Evolutionary conservation across 2,329 filamentous ascomycete species (phyloP).

Genomic region (Aureobasidium sp.): DNA sequence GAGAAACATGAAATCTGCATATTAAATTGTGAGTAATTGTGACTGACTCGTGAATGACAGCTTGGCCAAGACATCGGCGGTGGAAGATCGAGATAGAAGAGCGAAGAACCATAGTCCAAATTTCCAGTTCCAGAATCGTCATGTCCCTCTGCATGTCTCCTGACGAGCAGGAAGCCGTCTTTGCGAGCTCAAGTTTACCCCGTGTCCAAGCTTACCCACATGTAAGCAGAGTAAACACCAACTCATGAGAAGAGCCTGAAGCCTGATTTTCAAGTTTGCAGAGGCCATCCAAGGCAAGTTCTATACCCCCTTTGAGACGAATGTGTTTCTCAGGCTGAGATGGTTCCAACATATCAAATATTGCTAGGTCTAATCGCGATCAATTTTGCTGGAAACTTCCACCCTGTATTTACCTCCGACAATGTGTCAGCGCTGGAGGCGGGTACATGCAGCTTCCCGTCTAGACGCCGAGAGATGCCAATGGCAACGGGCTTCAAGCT

Average conservation of each 20-base stretch:
- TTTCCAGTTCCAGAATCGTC: not conserved
- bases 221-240: too few relatives aligned
- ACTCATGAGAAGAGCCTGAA: too few relatives aligned
- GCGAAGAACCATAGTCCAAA: not conserved
- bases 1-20: constrained; percentile 17
- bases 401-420: too few relatives aligned
- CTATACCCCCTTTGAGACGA: too few relatives aligned
- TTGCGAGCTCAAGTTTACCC: not conserved
- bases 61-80: constrained; percentile 48
- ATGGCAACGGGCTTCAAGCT: not conserved
- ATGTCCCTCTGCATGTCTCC: not conserved
- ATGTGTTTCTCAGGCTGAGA: too few relatives aligned
- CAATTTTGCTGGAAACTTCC: not conserved
- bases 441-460: not conserved
- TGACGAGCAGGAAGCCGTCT: not conserved
- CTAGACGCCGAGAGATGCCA: not conserved
- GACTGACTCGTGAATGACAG: constrained; percentile 21
- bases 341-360: not conserved
- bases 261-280: too few relatives aligned
- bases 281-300: too few relatives aligned
- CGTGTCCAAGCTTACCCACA: not conserved
- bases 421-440: not conserved
- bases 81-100: constrained; percentile 33
- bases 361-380: not conserved
- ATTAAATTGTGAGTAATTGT: not conserved